phyloP scores from a whole-genome alignment of 1,139 yeast genomes.

The Scheffersomyces illinoinensis region DNA sequence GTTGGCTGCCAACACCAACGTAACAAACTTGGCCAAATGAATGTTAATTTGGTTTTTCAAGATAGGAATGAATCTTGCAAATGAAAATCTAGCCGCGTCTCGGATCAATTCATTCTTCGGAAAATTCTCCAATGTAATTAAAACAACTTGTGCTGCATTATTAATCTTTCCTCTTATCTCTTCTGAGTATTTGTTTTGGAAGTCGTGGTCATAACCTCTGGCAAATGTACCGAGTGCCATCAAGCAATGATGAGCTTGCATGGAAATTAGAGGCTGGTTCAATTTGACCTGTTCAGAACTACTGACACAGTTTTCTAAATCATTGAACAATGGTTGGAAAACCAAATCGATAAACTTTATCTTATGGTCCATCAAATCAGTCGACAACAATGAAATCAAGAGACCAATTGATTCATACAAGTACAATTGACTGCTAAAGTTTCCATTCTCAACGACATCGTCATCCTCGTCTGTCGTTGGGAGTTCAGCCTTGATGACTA shows the following conservation, averaged over 20 bases:
- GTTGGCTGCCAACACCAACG: constrained; percentile 69
- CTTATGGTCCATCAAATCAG: constrained; percentile 30
- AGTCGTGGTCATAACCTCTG: constrained; percentile 68
- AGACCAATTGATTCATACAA: constrained; percentile 81
- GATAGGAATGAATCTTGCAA: constrained; percentile 82
- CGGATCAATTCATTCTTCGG: constrained; percentile 69
- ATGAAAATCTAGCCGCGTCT: constrained; percentile 83
- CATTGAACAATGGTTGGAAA: constrained; percentile 76
- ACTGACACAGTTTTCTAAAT: constrained; percentile 64
- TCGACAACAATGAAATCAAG: constrained; percentile 53
- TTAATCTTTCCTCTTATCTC: constrained; percentile 55
- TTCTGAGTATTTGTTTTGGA: constrained; percentile 23
- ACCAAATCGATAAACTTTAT: constrained; percentile 58
- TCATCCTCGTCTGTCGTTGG: constrained; percentile 55
- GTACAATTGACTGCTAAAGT: constrained; percentile 77
- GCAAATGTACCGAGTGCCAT: constrained; percentile 91
- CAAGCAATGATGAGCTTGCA: constrained; percentile 83
- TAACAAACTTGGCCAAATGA: constrained; percentile 72
- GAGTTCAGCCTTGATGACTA: constrained; percentile 59
- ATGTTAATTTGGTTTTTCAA: constrained; percentile 47
- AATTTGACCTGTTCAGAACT: constrained; percentile 32
- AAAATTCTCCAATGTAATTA: constrained; percentile 79
- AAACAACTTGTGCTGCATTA: constrained; percentile 77
- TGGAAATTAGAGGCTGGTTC: constrained; percentile 45
- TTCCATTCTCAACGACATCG: constrained; percentile 56